These are phyloP conservation scores for Backusella psychrophila DNA, from an alignment of 192 early-diverging fungal genomes.

Conservation along the genomic window DNA sequence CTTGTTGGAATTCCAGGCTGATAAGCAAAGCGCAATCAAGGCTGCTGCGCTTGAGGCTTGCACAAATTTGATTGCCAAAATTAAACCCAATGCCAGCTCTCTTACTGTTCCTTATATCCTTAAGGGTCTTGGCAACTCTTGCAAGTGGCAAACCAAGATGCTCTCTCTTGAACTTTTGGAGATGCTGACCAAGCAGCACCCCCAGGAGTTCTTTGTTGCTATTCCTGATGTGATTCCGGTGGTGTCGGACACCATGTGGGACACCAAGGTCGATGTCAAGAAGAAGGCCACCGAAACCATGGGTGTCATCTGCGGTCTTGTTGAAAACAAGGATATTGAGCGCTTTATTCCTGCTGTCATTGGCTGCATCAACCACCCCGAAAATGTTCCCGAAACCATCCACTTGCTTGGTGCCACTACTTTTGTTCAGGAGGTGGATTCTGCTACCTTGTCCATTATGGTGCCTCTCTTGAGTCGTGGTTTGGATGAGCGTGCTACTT, in stretches of 20 bases:
- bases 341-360: conserved; percentile 76
- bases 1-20: conserved; percentile 61
- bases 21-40: conserved; percentile 48
- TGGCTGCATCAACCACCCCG: conserved; percentile 71
- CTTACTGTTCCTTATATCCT: conserved; percentile 63
- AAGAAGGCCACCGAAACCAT: conserved; percentile 64
- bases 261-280: conserved; percentile 75
- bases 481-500: conserved; percentile 65
- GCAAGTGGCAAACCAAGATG: conserved; percentile 75
- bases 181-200: conserved; percentile 42
- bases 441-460: conserved; percentile 80
- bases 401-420: conserved; percentile 78
- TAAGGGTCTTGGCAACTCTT: conserved; percentile 67
- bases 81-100: conserved; percentile 45
- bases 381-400: conserved; percentile 76
- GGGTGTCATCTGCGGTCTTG: conserved; percentile 63
- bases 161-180: conserved; percentile 46
- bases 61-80: conserved; percentile 40
- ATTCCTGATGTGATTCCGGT: conserved; percentile 67
- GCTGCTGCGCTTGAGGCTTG: conserved; percentile 44
- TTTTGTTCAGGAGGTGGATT: conserved; percentile 75
- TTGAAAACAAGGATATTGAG: conserved; percentile 80
- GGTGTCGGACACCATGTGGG: conserved; percentile 77
- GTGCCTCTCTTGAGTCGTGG: conserved; percentile 73
- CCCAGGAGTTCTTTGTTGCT: conserved; percentile 46